Evolutionary conservation across 2,329 filamentous ascomycete species (phyloP).

Genomic region (Xylaria sp.): DNA sequence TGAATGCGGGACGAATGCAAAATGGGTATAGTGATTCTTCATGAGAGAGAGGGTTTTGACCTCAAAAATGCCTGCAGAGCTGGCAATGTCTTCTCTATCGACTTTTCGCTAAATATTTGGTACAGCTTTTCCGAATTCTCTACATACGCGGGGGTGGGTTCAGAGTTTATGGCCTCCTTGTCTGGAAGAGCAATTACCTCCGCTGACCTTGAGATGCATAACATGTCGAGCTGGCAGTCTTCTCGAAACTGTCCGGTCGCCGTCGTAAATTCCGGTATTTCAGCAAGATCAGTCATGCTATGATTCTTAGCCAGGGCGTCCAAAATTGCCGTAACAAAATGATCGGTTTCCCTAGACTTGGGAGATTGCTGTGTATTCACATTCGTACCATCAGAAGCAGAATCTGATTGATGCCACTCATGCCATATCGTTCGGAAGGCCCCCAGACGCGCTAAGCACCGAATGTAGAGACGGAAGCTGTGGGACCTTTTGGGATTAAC

Average conservation of each 20-base stretch:
- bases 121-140: not conserved
- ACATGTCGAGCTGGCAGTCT: conserved; percentile 44
- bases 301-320: conserved; percentile 21
- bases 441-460: conserved; percentile 45
- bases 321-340: conserved; percentile 7
- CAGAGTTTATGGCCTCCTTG: not conserved
- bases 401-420: conserved; percentile 29
- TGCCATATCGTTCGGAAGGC: conserved; percentile 49
- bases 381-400: not conserved
- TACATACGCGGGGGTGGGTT: not conserved
- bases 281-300: conserved; percentile 23
- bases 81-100: conserved; percentile 17
- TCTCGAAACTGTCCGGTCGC: conserved; percentile 20
- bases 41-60: not conserved
- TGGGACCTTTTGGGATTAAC: conserved; percentile 1
- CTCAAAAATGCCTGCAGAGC: conserved; percentile 26
- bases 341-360: not conserved
- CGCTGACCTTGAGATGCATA: conserved; percentile 39
- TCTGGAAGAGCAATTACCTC: conserved; percentile 20
- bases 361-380: not conserved
- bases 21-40: not conserved
- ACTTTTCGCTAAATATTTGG: conserved; percentile 20
- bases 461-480: conserved; percentile 34
- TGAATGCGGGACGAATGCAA: not conserved
- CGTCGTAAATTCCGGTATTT: conserved; percentile 25